A percentile compares a stretch with the other conserved stretches of the same genome.
These are phyloP conservation scores for Ceriops zippeliana DNA, from an alignment of 345 rosid species.

Conservation along the genomic window DNA sequence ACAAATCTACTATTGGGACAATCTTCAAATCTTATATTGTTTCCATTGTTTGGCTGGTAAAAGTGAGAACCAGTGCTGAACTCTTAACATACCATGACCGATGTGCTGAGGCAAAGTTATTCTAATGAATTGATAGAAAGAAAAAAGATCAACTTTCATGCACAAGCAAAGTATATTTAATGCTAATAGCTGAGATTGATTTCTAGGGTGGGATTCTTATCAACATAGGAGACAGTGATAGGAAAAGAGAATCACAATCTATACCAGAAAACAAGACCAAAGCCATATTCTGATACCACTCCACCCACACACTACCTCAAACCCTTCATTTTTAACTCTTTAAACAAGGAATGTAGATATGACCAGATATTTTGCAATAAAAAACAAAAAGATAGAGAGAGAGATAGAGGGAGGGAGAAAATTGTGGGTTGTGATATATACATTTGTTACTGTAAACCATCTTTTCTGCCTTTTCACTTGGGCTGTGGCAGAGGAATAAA, in stretches of 20 bases:
- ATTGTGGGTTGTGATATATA: not conserved
- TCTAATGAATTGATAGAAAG: not conserved
- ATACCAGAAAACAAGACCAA: slow-evolving; percentile 15
- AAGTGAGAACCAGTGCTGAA: slow-evolving; percentile 11
- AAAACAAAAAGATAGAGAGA: not conserved
- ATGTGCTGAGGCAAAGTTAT: slow-evolving; percentile 1
- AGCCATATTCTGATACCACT: slow-evolving; percentile 46
- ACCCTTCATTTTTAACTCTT: slow-evolving; percentile 20
- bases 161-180: not conserved
- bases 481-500: slow-evolving; percentile 39
- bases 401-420: not conserved
- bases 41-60: slow-evolving; percentile 9
- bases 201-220: slow-evolving; percentile 44
- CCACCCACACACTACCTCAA: slow-evolving; percentile 27
- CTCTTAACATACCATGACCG: not conserved
- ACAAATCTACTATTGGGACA: not conserved
- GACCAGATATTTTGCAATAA: slow-evolving; percentile 33
- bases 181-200: slow-evolving; percentile 18
- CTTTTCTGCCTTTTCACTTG: slow-evolving; percentile 13
- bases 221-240: slow-evolving; percentile 37
- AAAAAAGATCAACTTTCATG: not conserved
- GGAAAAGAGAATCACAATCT: slow-evolving; percentile 27
- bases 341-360: slow-evolving; percentile 35
- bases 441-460: slow-evolving; percentile 1
- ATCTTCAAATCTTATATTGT: not conserved